Percentiles rank a stretch among this genome's conserved stretches.
phyloP scores from a whole-genome alignment of 2,329 filamentous ascomycete species.

The Lachnellula arida region DNA sequence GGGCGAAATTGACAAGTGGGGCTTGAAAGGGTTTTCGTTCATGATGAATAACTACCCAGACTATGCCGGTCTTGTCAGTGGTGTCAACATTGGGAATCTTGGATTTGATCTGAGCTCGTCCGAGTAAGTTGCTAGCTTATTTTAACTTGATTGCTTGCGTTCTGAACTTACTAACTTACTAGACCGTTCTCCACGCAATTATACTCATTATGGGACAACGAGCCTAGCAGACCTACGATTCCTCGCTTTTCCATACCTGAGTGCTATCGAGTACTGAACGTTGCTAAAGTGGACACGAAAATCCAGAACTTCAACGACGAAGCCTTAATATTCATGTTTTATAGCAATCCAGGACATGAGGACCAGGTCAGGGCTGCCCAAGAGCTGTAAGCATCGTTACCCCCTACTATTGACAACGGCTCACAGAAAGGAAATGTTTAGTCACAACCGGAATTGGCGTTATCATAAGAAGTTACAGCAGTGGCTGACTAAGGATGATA shows the following conservation, averaged over 20 bases:
- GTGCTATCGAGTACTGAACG: conserved; percentile 63
- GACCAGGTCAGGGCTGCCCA: conserved; percentile 60
- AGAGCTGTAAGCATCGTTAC: conserved; percentile 48
- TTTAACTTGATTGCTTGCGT: not conserved
- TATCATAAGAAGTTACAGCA: conserved; percentile 64
- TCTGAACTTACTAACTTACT: conserved; percentile 15
- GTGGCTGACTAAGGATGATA: conserved; percentile 64
- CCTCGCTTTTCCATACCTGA: conserved; percentile 57
- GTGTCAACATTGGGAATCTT: conserved; percentile 53
- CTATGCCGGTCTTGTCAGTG: conserved; percentile 56
- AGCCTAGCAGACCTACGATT: conserved; percentile 53
- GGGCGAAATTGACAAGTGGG: conserved; percentile 60
- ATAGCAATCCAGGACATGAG: conserved; percentile 58
- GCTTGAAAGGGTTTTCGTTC: conserved; percentile 55
- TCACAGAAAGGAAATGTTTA: conserved; percentile 28
- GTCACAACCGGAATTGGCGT: conserved; percentile 60
- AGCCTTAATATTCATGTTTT: conserved; percentile 66
- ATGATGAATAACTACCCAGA: conserved; percentile 61
- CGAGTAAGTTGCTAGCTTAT: conserved; percentile 44
- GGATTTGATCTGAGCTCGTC: conserved; percentile 53
- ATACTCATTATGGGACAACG: conserved; percentile 57
- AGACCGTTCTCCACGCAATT: conserved; percentile 51
- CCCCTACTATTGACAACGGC: not conserved
- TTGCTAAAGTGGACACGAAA: conserved; percentile 60
- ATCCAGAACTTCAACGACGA: conserved; percentile 65